These are phyloP conservation scores for Globisporangium apiculatum DNA, from an alignment of 352 stramenopile species.

Conservation along the genomic window DNA sequence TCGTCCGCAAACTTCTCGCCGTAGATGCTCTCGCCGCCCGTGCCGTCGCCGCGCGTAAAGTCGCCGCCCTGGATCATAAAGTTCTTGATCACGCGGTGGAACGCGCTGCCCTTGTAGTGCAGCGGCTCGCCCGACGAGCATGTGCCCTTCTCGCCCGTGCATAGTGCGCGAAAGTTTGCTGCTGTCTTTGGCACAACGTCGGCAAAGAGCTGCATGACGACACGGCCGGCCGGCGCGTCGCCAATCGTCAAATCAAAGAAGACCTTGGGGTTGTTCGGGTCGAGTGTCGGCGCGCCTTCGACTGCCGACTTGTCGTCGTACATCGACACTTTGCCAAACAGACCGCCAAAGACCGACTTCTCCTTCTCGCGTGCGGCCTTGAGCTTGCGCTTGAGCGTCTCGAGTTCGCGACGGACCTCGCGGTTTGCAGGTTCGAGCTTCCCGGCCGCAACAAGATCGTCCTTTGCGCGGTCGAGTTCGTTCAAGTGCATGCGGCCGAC, in stretches of 20 bases:
- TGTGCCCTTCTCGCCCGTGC: constrained; percentile 96
- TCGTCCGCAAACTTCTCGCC: constrained; percentile 95
- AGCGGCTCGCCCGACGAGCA: constrained; percentile 79
- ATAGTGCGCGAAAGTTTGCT: constrained; percentile 98
- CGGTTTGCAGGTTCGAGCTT: constrained; percentile 80
- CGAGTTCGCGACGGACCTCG: constrained; percentile 73
- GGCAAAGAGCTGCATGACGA: constrained; percentile 95
- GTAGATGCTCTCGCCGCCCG: constrained; percentile 92
- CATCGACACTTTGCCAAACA: constrained; percentile 96
- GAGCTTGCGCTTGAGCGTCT: constrained; percentile 76
- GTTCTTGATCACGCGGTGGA: constrained; percentile 97
- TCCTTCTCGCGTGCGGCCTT: constrained; percentile 92
- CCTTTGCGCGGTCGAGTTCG: constrained; percentile 82
- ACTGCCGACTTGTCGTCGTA: constrained; percentile 95
- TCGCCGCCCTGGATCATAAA: constrained; percentile 95
- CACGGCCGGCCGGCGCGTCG: constrained; percentile 78
- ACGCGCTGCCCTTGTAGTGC: constrained; percentile 96
- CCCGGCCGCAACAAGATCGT: constrained; percentile 75
- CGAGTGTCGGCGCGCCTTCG: constrained; percentile 44
- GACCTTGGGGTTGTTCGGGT: constrained; percentile 93
- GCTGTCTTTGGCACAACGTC: constrained; percentile 96
- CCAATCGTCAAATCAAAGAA: constrained; percentile 97
- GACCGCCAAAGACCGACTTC: constrained; percentile 93
- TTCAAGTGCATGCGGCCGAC: constrained; percentile 81
- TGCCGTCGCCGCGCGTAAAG: constrained; percentile 95